Evolutionary conservation across 108 stramenopile genomes (phyloP).

Genomic region (Skeletonema menzelii): DNA sequence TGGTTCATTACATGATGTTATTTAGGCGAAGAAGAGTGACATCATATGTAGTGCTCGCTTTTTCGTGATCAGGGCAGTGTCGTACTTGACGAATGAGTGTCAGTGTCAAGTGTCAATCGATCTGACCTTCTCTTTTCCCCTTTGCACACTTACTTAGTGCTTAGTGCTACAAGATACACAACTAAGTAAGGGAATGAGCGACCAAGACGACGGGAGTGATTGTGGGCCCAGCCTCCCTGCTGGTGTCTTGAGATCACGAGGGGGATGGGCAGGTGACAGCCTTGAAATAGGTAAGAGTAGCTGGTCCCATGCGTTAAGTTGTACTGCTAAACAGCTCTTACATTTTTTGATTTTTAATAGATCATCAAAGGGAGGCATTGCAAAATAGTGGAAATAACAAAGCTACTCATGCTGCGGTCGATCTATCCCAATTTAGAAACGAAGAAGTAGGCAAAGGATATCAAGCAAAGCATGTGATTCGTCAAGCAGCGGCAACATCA

Average conservation of each 20-base stretch:
- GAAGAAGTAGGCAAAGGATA: constrained; percentile 79
- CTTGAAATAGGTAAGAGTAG: neutral
- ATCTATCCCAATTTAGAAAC: constrained; percentile 80
- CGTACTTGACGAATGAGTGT: no score
- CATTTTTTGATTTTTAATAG: constrained; percentile 14
- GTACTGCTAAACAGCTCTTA: neutral
- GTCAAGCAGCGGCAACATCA: constrained; percentile 49
- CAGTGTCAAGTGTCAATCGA: no score
- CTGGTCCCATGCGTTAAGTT: no score
- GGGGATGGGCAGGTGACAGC: constrained; percentile 5
- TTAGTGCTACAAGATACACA: no score
- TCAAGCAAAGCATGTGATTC: constrained; percentile 81
- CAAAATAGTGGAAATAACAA: neutral
- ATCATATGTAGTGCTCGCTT: no score
- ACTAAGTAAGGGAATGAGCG: neutral
- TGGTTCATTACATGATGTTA: no score
- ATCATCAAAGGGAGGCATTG: constrained; percentile 35
- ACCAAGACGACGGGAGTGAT: neutral
- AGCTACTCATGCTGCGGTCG: constrained; percentile 53
- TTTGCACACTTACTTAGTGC: no score
- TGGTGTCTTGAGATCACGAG: constrained; percentile 8
- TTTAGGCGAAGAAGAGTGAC: no score
- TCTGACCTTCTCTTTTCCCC: no score
- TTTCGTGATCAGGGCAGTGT: no score
- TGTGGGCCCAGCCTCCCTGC: constrained; percentile 5